Percentiles rank a stretch among this genome's conserved stretches.
Evolutionary conservation across 345 rosid genomes (phyloP).

Genomic region (Alliaria petiolata): DNA sequence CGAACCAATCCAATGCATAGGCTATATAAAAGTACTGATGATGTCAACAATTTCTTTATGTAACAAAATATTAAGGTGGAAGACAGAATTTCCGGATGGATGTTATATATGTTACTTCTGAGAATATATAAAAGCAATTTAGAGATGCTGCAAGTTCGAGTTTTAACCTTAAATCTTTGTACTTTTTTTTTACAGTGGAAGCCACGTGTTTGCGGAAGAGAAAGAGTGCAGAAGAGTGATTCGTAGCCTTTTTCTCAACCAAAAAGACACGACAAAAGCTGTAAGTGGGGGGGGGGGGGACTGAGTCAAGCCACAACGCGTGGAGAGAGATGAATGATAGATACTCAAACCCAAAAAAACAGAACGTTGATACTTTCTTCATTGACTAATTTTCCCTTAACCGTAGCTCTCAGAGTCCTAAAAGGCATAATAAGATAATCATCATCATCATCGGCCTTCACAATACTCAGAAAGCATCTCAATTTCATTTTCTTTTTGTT

Average conservation of each 20-base stretch:
- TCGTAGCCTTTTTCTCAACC: background rate
- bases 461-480: constrained; percentile 4
- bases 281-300: constrained; percentile 5
- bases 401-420: background rate
- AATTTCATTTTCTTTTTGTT: background rate
- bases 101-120: too few relatives aligned
- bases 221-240: constrained; percentile 13
- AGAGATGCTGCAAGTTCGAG: background rate
- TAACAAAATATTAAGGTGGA: too few relatives aligned
- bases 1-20: too few relatives aligned
- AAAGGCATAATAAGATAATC: background rate
- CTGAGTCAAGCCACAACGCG: constrained; percentile 32
- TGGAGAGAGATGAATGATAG: background rate
- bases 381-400: constrained; percentile 13
- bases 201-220: constrained; percentile 16
- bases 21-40: too few relatives aligned
- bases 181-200: background rate
- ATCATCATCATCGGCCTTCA: background rate
- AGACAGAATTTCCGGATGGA: too few relatives aligned
- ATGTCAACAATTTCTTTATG: too few relatives aligned
- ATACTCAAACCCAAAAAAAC: constrained; percentile 3
- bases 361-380: constrained; percentile 18
- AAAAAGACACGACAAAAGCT: constrained; percentile 24
- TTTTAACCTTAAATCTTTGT: background rate
- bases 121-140: too few relatives aligned